These are phyloP conservation scores for Thelonectria rubi DNA, from an alignment of 2,329 filamentous ascomycete species.

Conservation along the genomic window DNA sequence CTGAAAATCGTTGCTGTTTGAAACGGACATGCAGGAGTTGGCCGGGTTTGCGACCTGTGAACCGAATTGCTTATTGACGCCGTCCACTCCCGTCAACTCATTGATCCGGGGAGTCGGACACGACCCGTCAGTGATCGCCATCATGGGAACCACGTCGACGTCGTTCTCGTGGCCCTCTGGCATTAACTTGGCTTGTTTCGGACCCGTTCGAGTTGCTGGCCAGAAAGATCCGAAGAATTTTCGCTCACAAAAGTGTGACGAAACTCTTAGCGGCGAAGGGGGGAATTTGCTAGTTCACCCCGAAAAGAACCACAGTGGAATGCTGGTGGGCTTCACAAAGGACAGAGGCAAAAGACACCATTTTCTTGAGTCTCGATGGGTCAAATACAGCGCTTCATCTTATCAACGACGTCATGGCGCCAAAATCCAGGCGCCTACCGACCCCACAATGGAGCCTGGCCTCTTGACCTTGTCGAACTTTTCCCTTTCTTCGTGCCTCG, in stretches of 20 bases:
- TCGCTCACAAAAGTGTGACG: conserved; percentile 3
- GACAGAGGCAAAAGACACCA: background rate
- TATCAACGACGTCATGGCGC: conserved; percentile 41
- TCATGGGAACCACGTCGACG: conserved; percentile 6
- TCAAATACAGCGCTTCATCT: conserved; percentile 1
- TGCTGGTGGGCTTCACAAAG: conserved; percentile 6
- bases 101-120: background rate
- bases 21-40: conserved; percentile 2
- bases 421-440: conserved; percentile 1
- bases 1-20: conserved; percentile 11
- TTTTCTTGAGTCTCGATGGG: background rate
- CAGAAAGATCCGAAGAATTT: conserved; percentile 13
- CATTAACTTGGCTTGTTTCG: background rate
- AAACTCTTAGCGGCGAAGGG: background rate
- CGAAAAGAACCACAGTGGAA: conserved; percentile 2
- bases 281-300: background rate
- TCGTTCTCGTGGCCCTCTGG: conserved; percentile 5
- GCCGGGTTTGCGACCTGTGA: background rate
- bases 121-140: conserved; percentile 9
- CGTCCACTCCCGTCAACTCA: background rate
- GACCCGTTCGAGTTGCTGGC: background rate
- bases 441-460: conserved; percentile 24
- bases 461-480: conserved; percentile 8
- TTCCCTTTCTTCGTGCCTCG: background rate
- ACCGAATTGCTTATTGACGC: background rate